Evolutionary conservation across 2,329 filamentous ascomycete genomes (phyloP).

Genomic region (Westerdykella aurantiaca): DNA sequence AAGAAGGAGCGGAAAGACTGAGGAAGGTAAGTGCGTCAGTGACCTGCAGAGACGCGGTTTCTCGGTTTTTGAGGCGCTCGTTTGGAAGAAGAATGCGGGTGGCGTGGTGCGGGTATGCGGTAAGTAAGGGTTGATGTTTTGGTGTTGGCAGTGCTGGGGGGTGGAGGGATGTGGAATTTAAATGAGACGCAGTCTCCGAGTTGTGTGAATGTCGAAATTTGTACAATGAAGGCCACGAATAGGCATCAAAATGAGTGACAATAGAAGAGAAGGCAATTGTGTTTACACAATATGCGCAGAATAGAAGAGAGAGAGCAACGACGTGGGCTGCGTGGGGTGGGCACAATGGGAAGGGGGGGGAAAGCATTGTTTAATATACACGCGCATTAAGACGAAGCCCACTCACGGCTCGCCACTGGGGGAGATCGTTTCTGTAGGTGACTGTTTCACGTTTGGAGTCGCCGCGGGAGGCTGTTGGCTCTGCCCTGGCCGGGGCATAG

Average conservation of each 20-base stretch:
- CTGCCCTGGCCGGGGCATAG: slow-evolving; percentile 9
- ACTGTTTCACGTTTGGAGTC: slow-evolving; percentile 35
- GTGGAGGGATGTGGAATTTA: slow-evolving; percentile 1
- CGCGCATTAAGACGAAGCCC: slow-evolving; percentile 9
- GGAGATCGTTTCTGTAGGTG: slow-evolving; percentile 15
- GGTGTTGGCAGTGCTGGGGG: slow-evolving; percentile 6
- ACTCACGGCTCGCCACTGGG: slow-evolving; percentile 19
- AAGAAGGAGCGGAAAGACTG: slow-evolving; percentile 16
- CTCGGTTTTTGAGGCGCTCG: background rate
- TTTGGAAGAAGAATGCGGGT: background rate
- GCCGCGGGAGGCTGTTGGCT: slow-evolving; percentile 24
- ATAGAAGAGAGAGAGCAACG: slow-evolving; percentile 15
- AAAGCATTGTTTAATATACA: slow-evolving; percentile 29
- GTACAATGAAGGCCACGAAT: background rate
- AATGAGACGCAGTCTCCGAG: slow-evolving; percentile 4
- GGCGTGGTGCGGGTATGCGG: background rate
- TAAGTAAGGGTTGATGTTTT: slow-evolving; percentile 6
- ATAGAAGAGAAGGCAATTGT: slow-evolving; percentile 16
- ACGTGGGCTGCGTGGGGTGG: slow-evolving; percentile 22
- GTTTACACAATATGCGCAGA: slow-evolving; percentile 20
- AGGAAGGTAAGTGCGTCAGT: slow-evolving; percentile 9
- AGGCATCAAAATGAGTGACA: slow-evolving; percentile 28
- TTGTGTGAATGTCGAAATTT: background rate
- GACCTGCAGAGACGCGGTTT: slow-evolving; percentile 11
- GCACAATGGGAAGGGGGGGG: slow-evolving; percentile 11